Evolutionary conservation across 805 yeast species (phyloP).

Genomic region (Teunomyces tritomae): DNA sequence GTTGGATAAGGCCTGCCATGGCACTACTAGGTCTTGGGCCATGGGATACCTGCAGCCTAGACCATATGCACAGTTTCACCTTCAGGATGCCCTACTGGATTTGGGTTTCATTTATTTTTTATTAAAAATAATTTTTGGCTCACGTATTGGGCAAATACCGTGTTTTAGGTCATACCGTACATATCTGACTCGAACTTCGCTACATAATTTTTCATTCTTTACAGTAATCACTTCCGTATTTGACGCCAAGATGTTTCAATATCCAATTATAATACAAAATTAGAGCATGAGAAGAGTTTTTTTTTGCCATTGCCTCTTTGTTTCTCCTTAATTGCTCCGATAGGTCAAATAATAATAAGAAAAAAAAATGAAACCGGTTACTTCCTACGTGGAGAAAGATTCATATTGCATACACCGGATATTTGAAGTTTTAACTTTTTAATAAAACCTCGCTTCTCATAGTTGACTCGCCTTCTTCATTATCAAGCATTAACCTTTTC

Average conservation of each 20-base stretch:
- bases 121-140: background rate
- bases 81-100: background rate
- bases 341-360: background rate
- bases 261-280: background rate
- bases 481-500: background rate
- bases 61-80: background rate
- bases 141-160: background rate
- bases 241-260: background rate
- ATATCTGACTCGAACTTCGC: background rate
- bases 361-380: background rate
- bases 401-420: background rate
- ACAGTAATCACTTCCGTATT: background rate
- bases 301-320: background rate
- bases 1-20: background rate
- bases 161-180: background rate
- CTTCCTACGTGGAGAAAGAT: conserved; percentile 1
- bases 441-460: background rate
- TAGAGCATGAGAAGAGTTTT: background rate
- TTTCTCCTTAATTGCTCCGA: background rate
- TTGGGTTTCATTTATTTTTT: background rate
- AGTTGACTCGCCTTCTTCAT: background rate
- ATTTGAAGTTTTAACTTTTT: background rate
- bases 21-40: background rate
- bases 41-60: background rate
- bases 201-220: background rate